Base-by-base conservation (phyloP, 768 basidiomycete genomes). In the Boletus vermiculosoides region DNA sequence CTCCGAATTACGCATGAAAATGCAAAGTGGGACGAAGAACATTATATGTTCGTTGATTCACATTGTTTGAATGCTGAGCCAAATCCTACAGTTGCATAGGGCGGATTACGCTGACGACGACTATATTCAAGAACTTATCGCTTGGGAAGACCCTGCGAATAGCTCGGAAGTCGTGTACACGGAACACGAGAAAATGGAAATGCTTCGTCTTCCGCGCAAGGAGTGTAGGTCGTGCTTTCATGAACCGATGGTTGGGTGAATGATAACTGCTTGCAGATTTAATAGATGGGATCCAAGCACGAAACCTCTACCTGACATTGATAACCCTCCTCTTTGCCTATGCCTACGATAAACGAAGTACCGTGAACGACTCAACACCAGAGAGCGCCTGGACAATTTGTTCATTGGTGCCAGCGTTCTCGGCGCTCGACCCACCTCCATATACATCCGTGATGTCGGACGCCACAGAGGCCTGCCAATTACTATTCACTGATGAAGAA, bases 321-420 rank as follows among this genome's bases (percentile, higher is more conserved):
- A 67, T 87, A 54, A 83, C 85, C 7, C 65, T 94, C 10, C 79
- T 94, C 20, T 92, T 92, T 72, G 79, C 90, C n/a, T 86, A 87
- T 65, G 81, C 84, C 5, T 94, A 94, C 68, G 92, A 94, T 59
- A 78, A 81, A 49, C 85, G 91, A 40, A 90, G 87, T 5, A 90
- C 85, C 0, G 84, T 87, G 58, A 77, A 79, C 47, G 92, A 94
- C 58, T 83, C 90, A n/a, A 92, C 88, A 3, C 80, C 90, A 8
- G 92, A 94, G 71, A 93, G 92, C 68, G 87, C 89, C 15, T 94
- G 92, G 92, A 94, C 92, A 2, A 78, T 94, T 52, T 80, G 84
- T 61, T 78, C 74, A 31, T 78, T 94, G 50, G 83, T 82, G 13
- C 86, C 92, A 46, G 83, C 84, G 3, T 91, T 94, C 72, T 84